Evolutionary conservation across 139 green algal species (phyloP), one percentile per base, ranked within the genome.

Genomic region (Chlamydomonas sp.): DNA sequence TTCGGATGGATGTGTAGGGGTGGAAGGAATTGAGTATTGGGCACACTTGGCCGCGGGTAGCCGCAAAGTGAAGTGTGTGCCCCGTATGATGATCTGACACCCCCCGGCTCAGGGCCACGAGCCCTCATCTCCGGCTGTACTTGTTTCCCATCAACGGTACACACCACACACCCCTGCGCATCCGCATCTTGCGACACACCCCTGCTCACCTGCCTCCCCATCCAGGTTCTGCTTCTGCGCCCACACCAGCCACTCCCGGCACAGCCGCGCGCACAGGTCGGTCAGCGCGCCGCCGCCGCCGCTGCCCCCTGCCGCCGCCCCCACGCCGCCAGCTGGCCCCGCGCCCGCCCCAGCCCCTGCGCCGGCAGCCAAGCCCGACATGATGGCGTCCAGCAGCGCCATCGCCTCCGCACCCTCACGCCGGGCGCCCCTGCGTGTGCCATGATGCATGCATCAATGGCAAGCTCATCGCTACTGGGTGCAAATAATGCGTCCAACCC

Each of bases 361-460:
- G 7, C 3, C n/a, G 4, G 57, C 57, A 64, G 62, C 75, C 76
- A 88, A 75, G 20, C 84, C 84, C 9, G 4, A 63, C 84, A 88
- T 57, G 3, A 88, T 57, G 74, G 84, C 6, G 1, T 88, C 84
- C 63, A 88, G 58, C 84, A 88, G 75, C 63, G 84, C 84, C 84
- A 88, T 88, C 3, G 84, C 84, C 84, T 82, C 84, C 12, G 84
- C 84, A 18, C 84, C 84, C 84, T 88, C 84, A 6, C 84, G 84
- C 57, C 75, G 75, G 18, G 84, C 75, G 58, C 75, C 49, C 75
- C 84, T 88, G 79, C 1, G n/a, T 31, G 49, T 58, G 10, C 12
- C 9, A 57, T 4, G 10, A 62, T 1, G 14, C n/a, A n/a, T n/a
- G n/a, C n/a, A n/a, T n/a, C n/a, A n/a, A n/a, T n/a, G n/a, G n/a